phyloP scores from a whole-genome alignment of 2,329 filamentous ascomycete species.

The Claviceps digitariae region DNA sequence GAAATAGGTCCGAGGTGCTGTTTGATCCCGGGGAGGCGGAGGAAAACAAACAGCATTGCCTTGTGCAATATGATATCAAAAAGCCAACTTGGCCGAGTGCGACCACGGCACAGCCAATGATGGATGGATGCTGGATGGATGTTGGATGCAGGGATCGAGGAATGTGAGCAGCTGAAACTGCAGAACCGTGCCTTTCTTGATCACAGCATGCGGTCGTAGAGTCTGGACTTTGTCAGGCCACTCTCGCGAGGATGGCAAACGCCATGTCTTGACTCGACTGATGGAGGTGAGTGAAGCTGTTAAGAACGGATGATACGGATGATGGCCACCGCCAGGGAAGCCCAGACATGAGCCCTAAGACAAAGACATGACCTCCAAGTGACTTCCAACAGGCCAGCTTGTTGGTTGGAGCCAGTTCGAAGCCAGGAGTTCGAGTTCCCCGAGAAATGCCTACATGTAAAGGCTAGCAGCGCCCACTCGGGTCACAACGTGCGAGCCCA shows the following conservation, averaged over 20 bases:
- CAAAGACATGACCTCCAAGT: conserved; percentile 45
- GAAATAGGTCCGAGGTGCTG: conserved; percentile 29
- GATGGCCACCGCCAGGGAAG: conserved; percentile 48
- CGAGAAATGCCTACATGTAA: too few relatives aligned
- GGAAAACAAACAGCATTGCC: conserved; percentile 33
- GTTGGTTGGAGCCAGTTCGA: too few relatives aligned
- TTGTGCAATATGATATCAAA: conserved; percentile 57
- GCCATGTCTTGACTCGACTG: conserved; percentile 56
- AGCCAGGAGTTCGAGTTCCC: too few relatives aligned
- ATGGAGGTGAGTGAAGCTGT: conserved; percentile 64
- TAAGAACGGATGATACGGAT: too few relatives aligned
- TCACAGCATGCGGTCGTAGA: conserved; percentile 58
- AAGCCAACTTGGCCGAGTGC: conserved; percentile 72
- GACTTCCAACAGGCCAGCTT: conserved; percentile 12
- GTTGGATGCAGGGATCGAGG: conserved; percentile 54
- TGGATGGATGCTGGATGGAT: conserved; percentile 49
- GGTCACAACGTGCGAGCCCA: neutral
- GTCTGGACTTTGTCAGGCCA: conserved; percentile 27
- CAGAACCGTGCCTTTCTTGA: conserved; percentile 21
- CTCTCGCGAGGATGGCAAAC: conserved; percentile 40
- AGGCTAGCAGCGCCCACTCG: too few relatives aligned
- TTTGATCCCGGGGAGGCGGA: neutral
- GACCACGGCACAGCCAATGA: conserved; percentile 57
- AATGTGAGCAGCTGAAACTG: conserved; percentile 20
- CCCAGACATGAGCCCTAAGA: conserved; percentile 45